Conservation (phyloP, 441 rosid genomes). For the Geranium incanum region DNA sequence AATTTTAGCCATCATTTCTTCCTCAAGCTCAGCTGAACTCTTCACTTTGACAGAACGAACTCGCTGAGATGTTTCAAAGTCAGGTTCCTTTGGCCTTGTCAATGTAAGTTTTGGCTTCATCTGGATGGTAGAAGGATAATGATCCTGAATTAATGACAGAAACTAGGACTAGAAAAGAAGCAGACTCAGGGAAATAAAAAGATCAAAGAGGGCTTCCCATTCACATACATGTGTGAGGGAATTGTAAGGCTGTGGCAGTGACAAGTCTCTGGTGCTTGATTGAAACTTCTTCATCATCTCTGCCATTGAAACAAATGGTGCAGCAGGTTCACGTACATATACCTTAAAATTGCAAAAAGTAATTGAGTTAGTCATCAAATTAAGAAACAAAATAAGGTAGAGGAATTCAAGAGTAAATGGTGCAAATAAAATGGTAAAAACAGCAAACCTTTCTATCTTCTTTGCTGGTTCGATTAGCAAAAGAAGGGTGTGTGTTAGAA, state of each 20-base stretch:
- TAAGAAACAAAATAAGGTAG: neutral
- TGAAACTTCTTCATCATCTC: conserved; percentile 84
- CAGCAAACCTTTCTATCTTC: conserved; percentile 70
- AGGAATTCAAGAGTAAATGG: neutral
- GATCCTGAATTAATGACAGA: conserved; percentile 11
- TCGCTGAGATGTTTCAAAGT: conserved; percentile 80
- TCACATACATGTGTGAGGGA: conserved; percentile 45
- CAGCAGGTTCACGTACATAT: conserved; percentile 51
- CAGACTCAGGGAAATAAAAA: neutral
- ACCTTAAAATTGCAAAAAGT: conserved; percentile 36
- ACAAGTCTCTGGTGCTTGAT: conserved; percentile 70
- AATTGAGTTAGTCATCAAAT: conserved; percentile 1
- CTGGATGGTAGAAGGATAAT: conserved; percentile 38
- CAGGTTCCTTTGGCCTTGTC: conserved; percentile 94
- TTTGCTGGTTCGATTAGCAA: conserved; percentile 35
- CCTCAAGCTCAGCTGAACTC: conserved; percentile 88
- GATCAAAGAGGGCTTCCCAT: neutral
- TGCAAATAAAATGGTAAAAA: neutral
- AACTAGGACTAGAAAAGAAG: neutral
- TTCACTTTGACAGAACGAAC: conserved; percentile 64
- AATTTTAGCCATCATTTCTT: conserved; percentile 92
- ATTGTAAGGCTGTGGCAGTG: conserved; percentile 33
- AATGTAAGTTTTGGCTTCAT: conserved; percentile 59
- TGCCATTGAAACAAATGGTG: conserved; percentile 78
- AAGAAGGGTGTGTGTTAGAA: conserved; percentile 36